A percentile compares a stretch with the other conserved stretches of the same genome.
These are phyloP conservation scores for Quercus lobata DNA, from an alignment of 331 rosid genomes.

Conservation along the genomic window DNA sequence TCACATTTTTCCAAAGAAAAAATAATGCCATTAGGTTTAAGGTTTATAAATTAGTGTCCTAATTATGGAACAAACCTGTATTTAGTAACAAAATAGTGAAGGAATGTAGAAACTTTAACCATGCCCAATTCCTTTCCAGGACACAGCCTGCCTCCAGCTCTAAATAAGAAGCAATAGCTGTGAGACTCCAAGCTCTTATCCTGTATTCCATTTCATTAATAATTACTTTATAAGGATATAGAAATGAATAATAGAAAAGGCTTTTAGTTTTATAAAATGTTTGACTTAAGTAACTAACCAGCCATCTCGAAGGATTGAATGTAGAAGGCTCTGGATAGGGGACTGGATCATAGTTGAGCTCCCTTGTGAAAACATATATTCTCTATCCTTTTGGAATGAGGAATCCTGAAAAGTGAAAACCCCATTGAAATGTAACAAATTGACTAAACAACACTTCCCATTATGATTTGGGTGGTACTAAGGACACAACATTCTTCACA, in stretches of 20 bases:
- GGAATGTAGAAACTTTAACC: conserved; percentile 53
- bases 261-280: too few species aligned
- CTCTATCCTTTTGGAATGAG: conserved; percentile 80
- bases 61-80: conserved; percentile 40
- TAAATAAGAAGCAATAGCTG: conserved; percentile 52
- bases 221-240: not conserved
- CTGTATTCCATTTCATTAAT: conserved; percentile 31
- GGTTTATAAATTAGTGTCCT: not conserved
- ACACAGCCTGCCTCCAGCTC: conserved; percentile 62
- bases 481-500: too few species aligned
- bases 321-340: conserved; percentile 59
- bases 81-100: conserved; percentile 68
- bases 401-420: conserved; percentile 36
- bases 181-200: conserved; percentile 56
- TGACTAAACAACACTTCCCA: not conserved
- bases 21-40: too few species aligned
- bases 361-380: conserved; percentile 66
- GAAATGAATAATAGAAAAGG: too few species aligned
- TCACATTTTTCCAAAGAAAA: too few species aligned
- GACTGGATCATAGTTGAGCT: conserved; percentile 57
- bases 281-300: conserved; percentile 35
- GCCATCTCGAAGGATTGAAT: conserved; percentile 82
- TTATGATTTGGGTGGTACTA: too few species aligned
- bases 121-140: conserved; percentile 82
- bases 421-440: not conserved